Conservation (phyloP, 495 filamentous ascomycete genomes). For the Aspergillus indologenus region DNA sequence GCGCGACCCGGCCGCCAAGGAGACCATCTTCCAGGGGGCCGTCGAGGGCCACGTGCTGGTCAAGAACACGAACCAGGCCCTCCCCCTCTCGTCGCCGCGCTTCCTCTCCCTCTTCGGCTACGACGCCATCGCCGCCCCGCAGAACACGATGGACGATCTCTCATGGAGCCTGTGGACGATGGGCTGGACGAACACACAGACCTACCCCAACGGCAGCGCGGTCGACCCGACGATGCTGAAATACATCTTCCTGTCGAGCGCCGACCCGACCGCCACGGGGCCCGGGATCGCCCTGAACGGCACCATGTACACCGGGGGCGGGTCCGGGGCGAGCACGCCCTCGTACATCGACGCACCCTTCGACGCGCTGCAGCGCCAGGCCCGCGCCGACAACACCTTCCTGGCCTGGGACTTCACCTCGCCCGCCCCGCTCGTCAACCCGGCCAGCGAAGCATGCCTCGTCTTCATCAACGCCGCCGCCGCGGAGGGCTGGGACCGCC, state of each 20-base stretch:
- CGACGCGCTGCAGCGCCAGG: slow-evolving; percentile 51
- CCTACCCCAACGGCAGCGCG: slow-evolving; percentile 5
- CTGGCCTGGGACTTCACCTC: slow-evolving; percentile 32
- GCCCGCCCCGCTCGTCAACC: slow-evolving; percentile 43
- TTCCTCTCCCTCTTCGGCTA: slow-evolving; percentile 67
- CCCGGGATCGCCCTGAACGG: slow-evolving; percentile 40
- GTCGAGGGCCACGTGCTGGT: slow-evolving; percentile 66
- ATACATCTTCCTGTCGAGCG: slow-evolving; percentile 4
- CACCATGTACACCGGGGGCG: slow-evolving; percentile 62
- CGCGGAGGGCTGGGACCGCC: slow-evolving; percentile 47
- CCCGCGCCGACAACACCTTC: slow-evolving; percentile 46
- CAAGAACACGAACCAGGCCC: slow-evolving; percentile 62
- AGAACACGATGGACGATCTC: slow-evolving; percentile 3
- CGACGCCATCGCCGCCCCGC: slow-evolving; percentile 44
- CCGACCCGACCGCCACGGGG: neutral
- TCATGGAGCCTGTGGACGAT: neutral
- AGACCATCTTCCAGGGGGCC: slow-evolving; percentile 51
- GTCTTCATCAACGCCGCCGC: slow-evolving; percentile 63
- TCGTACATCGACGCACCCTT: slow-evolving; percentile 54
- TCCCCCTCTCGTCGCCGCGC: slow-evolving; percentile 58
- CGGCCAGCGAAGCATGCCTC: slow-evolving; percentile 50
- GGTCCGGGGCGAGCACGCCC: slow-evolving; percentile 59
- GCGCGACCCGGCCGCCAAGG: slow-evolving; percentile 44
- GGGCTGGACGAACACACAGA: slow-evolving; percentile 1
- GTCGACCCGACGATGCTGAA: slow-evolving; percentile 65